Percentiles rank a stretch among this genome's conserved stretches.
Conservation (phyloP, 768 basidiomycete species). For the Lactifluus hygrophoroides region DNA sequence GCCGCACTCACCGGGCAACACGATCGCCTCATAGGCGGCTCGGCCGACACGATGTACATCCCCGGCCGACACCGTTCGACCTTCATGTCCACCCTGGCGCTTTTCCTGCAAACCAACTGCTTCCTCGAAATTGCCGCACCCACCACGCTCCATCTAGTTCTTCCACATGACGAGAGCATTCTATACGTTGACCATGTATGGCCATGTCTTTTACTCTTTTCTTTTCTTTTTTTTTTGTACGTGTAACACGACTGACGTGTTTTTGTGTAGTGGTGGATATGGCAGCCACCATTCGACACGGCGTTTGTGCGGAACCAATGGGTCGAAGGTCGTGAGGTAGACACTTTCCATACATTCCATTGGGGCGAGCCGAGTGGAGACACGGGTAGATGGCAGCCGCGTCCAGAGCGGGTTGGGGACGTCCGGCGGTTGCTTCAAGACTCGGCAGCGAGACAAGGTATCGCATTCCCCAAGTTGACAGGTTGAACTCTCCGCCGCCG, state of each 20-base stretch:
- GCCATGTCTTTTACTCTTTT: neutral
- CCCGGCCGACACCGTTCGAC: slow-evolving; percentile 33
- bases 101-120: slow-evolving; percentile 40
- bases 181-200: slow-evolving; percentile 40
- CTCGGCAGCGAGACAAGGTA: slow-evolving; percentile 33
- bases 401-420: slow-evolving; percentile 30
- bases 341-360: slow-evolving; percentile 44
- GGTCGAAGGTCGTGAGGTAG: slow-evolving; percentile 39
- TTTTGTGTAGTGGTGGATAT: slow-evolving; percentile 38
- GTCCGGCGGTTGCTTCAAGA: slow-evolving; percentile 31
- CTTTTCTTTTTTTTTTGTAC: neutral
- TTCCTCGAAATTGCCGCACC: slow-evolving; percentile 44
- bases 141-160: slow-evolving; percentile 36
- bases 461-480: slow-evolving; percentile 21
- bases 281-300: slow-evolving; percentile 38
- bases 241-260: neutral
- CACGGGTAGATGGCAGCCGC: slow-evolving; percentile 29
- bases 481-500: neutral
- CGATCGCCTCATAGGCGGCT: slow-evolving; percentile 39
- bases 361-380: slow-evolving; percentile 36
- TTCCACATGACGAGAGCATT: slow-evolving; percentile 33
- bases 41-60: slow-evolving; percentile 41
- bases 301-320: slow-evolving; percentile 40
- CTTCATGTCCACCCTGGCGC: slow-evolving; percentile 35
- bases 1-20: slow-evolving; percentile 28